These are phyloP conservation scores for Asterophora lycoperdoides DNA, from an alignment of 768 basidiomycete genomes.

Conservation along the genomic window DNA sequence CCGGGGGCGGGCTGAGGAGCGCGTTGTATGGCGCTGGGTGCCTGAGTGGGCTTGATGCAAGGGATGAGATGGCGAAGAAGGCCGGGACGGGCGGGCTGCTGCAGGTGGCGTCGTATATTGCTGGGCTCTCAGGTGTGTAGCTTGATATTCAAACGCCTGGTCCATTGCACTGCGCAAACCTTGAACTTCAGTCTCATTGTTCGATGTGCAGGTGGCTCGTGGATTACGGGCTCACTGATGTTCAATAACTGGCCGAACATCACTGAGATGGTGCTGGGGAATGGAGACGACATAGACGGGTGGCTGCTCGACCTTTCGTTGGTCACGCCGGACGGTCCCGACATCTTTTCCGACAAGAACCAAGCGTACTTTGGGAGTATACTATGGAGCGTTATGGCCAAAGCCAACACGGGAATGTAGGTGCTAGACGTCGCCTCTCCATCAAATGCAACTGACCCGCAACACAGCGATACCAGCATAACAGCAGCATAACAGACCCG, in stretches of 20 bases:
- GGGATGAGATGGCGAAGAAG: constrained; percentile 52
- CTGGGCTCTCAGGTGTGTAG: constrained; percentile 57
- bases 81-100: constrained; percentile 64
- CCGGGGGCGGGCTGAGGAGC: constrained; percentile 68
- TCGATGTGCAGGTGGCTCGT: constrained; percentile 50
- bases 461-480: constrained; percentile 54
- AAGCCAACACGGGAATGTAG: constrained; percentile 51
- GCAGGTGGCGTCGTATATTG: constrained; percentile 64
- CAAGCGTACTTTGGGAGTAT: constrained; percentile 52
- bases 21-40: constrained; percentile 63
- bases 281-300: constrained; percentile 39
- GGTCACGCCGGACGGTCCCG: constrained; percentile 47
- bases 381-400: constrained; percentile 51
- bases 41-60: constrained; percentile 55
- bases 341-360: constrained; percentile 41
- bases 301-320: constrained; percentile 59
- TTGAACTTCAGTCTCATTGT: too few relatives aligned
- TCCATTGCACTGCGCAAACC: too few relatives aligned
- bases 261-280: constrained; percentile 58
- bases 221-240: constrained; percentile 59
- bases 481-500: constrained; percentile 60
- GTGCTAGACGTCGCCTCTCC: constrained; percentile 17
- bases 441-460: constrained; percentile 1
- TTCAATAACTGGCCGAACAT: constrained; percentile 62
- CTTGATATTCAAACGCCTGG: too few relatives aligned